Evolutionary conservation across 352 stramenopile genomes (phyloP).

Genomic region (Plasmopara viticola): DNA sequence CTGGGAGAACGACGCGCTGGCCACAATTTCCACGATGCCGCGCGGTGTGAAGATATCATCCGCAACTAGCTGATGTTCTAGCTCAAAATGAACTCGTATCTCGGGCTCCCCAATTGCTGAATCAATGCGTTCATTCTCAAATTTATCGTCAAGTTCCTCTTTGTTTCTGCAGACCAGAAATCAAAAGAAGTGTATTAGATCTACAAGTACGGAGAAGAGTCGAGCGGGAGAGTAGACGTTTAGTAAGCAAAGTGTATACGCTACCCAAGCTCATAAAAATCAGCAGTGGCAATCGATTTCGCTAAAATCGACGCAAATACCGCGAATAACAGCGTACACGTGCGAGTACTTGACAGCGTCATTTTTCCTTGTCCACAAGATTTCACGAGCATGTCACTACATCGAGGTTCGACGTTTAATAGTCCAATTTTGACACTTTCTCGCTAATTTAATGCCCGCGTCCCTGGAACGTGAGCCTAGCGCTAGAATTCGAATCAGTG

Average conservation of each 20-base stretch:
- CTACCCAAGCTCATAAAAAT: background rate
- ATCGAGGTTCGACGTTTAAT: background rate
- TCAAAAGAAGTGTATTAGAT: constrained; percentile 6
- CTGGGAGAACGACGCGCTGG: constrained; percentile 42
- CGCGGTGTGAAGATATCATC: constrained; percentile 36
- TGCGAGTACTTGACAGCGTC: constrained; percentile 3
- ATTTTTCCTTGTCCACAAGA: constrained; percentile 8
- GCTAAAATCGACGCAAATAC: constrained; percentile 32
- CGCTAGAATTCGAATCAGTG: constrained; percentile 7
- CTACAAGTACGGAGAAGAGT: constrained; percentile 3
- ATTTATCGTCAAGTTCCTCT: constrained; percentile 63
- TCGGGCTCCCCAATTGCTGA: constrained; percentile 30
- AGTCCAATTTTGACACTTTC: constrained; percentile 12
- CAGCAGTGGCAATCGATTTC: constrained; percentile 17
- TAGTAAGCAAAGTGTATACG: background rate
- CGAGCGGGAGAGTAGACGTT: background rate
- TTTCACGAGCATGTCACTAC: constrained; percentile 4
- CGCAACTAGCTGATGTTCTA: constrained; percentile 51
- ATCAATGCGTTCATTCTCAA: constrained; percentile 35
- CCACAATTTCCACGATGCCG: constrained; percentile 57
- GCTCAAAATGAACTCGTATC: constrained; percentile 44
- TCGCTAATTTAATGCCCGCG: constrained; percentile 3
- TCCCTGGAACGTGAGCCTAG: constrained; percentile 21
- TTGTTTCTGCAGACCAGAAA: constrained; percentile 32
- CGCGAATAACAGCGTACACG: constrained; percentile 20